A percentile compares a stretch with the other conserved stretches of the same genome.
These are phyloP conservation scores for Penicillium psychrofluorescens DNA, from an alignment of 495 filamentous ascomycete genomes.

Conservation along the genomic window DNA sequence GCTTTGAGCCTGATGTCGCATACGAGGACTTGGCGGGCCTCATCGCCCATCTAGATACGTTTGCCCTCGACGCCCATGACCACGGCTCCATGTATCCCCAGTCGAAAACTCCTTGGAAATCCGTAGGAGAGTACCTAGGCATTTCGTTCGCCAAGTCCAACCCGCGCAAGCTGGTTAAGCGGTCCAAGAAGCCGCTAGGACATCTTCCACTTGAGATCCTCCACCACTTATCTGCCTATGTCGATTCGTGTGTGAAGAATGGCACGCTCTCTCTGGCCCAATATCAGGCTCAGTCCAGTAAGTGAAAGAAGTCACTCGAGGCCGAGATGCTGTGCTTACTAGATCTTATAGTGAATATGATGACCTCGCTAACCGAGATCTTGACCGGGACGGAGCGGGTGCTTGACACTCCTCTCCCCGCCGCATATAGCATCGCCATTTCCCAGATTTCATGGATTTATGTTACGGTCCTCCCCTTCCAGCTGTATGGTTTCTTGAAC, in stretches of 20 bases:
- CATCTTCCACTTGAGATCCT: conserved; percentile 76
- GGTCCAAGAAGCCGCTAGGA: conserved; percentile 54
- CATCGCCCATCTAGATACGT: conserved; percentile 37
- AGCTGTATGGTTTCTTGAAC: conserved; percentile 52
- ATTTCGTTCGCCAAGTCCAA: conserved; percentile 65
- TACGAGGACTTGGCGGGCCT: conserved; percentile 57
- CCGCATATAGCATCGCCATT: conserved; percentile 81
- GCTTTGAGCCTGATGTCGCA: conserved; percentile 76
- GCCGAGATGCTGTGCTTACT: background rate
- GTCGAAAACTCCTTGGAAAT: conserved; percentile 50
- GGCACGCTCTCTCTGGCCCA: conserved; percentile 44
- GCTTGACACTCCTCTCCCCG: conserved; percentile 74
- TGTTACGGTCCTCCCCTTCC: conserved; percentile 76
- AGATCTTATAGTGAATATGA: conserved; percentile 21
- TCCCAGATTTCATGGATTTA: conserved; percentile 86
- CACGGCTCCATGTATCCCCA: conserved; percentile 34
- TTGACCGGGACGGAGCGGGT: conserved; percentile 71
- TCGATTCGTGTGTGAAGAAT: conserved; percentile 49
- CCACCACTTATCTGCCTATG: conserved; percentile 60
- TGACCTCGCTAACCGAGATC: conserved; percentile 59
- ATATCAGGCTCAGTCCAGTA: conserved; percentile 40
- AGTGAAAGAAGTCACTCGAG: conserved; percentile 5
- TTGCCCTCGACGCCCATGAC: conserved; percentile 60
- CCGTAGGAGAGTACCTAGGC: conserved; percentile 60
- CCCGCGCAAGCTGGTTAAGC: conserved; percentile 65